Evolutionary conservation across 2,329 filamentous ascomycete genomes (phyloP).

Genomic region (Venturiaceae sp.): DNA sequence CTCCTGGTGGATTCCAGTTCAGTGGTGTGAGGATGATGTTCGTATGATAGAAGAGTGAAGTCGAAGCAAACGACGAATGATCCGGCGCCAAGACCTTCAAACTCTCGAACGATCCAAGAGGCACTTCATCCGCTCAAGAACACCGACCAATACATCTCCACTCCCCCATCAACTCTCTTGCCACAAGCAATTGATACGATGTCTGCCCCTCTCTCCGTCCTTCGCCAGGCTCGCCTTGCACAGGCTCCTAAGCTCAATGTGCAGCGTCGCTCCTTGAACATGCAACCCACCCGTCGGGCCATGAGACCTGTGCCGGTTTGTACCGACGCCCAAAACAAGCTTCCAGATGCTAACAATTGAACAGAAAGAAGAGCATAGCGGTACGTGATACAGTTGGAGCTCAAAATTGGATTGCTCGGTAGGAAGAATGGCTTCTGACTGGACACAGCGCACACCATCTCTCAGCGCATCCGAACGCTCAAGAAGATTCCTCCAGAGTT

Average conservation of each 20-base stretch:
- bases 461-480: conserved; percentile 83
- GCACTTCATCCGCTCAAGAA: not conserved
- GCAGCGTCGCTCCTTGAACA: conserved; percentile 15
- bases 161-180: not conserved
- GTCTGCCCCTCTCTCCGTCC: not conserved
- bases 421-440: not conserved
- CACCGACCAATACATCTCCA: not conserved
- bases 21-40: not conserved
- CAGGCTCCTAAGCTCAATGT: conserved; percentile 1
- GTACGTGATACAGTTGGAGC: conserved; percentile 30
- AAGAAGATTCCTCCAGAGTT: conserved; percentile 89
- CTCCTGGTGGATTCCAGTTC: not conserved
- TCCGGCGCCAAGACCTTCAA: no score
- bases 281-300: conserved; percentile 35
- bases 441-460: conserved; percentile 79
- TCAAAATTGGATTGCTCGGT: not conserved
- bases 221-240: not conserved
- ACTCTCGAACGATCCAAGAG: not conserved
- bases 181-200: not conserved
- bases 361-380: conserved; percentile 55
- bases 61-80: no score
- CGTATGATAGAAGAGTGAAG: no score
- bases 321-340: conserved; percentile 14
- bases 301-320: conserved; percentile 61
- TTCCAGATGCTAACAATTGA: conserved; percentile 28